Evolutionary conservation across 2,329 filamentous ascomycete genomes (phyloP).

Genomic region (Paecilomyces dactylethromorphus): DNA sequence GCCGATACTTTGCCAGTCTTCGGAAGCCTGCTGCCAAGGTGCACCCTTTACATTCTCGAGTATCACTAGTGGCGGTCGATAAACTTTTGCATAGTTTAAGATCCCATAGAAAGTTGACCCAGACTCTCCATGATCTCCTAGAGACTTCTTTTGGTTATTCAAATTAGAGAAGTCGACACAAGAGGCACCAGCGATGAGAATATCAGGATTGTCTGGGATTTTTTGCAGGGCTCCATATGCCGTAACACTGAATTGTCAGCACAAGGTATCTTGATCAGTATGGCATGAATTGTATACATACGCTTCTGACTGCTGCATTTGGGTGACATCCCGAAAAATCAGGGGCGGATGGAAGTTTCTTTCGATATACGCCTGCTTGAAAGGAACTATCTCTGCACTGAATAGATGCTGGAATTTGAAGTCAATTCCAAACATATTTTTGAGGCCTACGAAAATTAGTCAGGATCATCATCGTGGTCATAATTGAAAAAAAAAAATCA

Average conservation of each 20-base stretch:
- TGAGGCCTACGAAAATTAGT: constrained; percentile 10
- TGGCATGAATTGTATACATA: constrained; percentile 30
- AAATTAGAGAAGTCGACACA: constrained; percentile 69
- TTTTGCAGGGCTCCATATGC: constrained; percentile 55
- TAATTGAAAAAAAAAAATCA: not conserved
- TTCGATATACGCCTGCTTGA: constrained; percentile 59
- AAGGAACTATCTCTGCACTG: constrained; percentile 57
- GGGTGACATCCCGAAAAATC: constrained; percentile 55
- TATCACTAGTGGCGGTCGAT: constrained; percentile 58
- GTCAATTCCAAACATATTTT: constrained; percentile 21
- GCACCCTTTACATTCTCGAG: constrained; percentile 64
- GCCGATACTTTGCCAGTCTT: constrained; percentile 41
- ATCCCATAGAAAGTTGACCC: constrained; percentile 59
- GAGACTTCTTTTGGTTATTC: constrained; percentile 50
- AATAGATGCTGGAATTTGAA: constrained; percentile 52
- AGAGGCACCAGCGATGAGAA: constrained; percentile 66
- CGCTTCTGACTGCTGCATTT: constrained; percentile 46
- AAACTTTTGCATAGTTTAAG: constrained; percentile 48
- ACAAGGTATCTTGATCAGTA: constrained; percentile 1
- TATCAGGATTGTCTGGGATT: constrained; percentile 54
- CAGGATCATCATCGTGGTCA: not conserved
- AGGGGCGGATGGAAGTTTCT: constrained; percentile 49
- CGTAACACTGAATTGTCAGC: constrained; percentile 47
- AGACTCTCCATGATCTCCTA: constrained; percentile 56
- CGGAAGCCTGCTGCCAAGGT: constrained; percentile 52